Conservation (phyloP, 805 yeast species). For the Kluyveromyces aestuarii region DNA sequence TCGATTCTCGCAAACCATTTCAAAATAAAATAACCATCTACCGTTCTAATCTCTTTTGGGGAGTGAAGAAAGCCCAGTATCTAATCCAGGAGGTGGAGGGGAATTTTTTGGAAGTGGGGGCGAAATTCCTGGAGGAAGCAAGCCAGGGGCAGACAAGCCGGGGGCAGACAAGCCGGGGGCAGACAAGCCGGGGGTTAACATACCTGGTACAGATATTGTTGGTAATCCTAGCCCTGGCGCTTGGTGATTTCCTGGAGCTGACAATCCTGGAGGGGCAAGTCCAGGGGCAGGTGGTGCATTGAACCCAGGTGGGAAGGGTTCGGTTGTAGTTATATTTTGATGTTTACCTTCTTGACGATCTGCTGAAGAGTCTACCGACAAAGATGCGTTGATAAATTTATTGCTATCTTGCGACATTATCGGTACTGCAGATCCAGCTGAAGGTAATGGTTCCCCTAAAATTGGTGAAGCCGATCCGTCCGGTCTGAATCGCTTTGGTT, state of each 20-base stretch:
- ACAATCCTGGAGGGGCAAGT: constrained; percentile 2
- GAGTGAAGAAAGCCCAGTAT: not conserved
- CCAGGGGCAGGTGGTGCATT: constrained; percentile 1
- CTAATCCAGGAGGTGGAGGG: too few relatives aligned
- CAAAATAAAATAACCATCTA: not conserved
- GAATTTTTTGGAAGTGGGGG: too few relatives aligned
- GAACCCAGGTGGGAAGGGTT: constrained; percentile 9
- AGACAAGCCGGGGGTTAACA: constrained; percentile 14
- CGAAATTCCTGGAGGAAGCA: not conserved
- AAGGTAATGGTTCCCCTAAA: not conserved
- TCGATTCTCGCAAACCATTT: not conserved
- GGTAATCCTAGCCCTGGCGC: constrained; percentile 8
- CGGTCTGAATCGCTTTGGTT: not conserved
- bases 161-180: constrained; percentile 5
- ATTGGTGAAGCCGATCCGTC: not conserved
- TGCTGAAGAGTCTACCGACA: not conserved
- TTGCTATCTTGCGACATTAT: not conserved
- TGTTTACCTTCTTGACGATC: not conserved
- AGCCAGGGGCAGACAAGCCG: constrained; percentile 4
- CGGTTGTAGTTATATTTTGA: not conserved
- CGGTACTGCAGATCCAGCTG: not conserved
- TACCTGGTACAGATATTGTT: constrained; percentile 4
- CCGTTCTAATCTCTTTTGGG: not conserved
- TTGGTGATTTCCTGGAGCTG: constrained; percentile 1
- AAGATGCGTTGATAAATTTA: not conserved